A percentile compares a stretch with the other conserved stretches of the same genome.
Conservation (phyloP, 2,329 filamentous ascomycete genomes). For the Diaporthe sp. region DNA sequence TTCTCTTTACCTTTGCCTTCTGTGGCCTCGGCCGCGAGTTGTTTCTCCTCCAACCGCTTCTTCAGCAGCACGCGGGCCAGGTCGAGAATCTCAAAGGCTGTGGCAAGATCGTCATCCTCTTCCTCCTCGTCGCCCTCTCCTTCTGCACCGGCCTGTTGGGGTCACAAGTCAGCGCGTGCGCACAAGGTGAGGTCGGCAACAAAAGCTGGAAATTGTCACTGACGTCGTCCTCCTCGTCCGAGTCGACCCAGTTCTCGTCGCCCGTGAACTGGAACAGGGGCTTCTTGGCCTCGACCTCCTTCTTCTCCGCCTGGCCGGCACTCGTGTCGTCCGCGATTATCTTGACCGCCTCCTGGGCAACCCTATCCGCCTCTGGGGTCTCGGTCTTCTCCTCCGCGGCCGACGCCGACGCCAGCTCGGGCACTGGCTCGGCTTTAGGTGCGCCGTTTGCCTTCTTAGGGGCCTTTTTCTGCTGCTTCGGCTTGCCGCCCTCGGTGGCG, state of each 20-base stretch:
- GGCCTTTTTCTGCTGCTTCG: slow-evolving; percentile 65
- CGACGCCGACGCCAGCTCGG: slow-evolving; percentile 48
- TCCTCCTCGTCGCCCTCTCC: slow-evolving; percentile 62
- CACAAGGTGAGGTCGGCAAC: slow-evolving; percentile 1
- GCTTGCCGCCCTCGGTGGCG: slow-evolving; percentile 67
- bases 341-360: slow-evolving; percentile 62
- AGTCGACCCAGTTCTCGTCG: slow-evolving; percentile 92
- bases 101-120: slow-evolving; percentile 80
- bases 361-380: slow-evolving; percentile 55
- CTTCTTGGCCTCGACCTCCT: slow-evolving; percentile 70
- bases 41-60: slow-evolving; percentile 63
- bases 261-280: slow-evolving; percentile 92
- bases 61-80: slow-evolving; percentile 77
- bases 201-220: slow-evolving; percentile 20
- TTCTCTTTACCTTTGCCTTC: slow-evolving; percentile 61
- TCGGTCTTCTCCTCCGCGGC: slow-evolving; percentile 25
- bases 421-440: slow-evolving; percentile 53
- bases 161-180: slow-evolving; percentile 28
- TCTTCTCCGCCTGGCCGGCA: slow-evolving; percentile 54
- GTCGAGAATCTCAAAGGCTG: slow-evolving; percentile 88
- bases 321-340: slow-evolving; percentile 60
- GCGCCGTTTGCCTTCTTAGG: slow-evolving; percentile 60
- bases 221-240: slow-evolving; percentile 64
- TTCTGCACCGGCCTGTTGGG: slow-evolving; percentile 54
- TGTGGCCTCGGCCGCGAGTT: slow-evolving; percentile 52